Evolutionary conservation across 2,329 filamentous ascomycete genomes (phyloP), one percentile per base, ranked within the genome.

Genomic region (Aureobasidium musti): DNA sequence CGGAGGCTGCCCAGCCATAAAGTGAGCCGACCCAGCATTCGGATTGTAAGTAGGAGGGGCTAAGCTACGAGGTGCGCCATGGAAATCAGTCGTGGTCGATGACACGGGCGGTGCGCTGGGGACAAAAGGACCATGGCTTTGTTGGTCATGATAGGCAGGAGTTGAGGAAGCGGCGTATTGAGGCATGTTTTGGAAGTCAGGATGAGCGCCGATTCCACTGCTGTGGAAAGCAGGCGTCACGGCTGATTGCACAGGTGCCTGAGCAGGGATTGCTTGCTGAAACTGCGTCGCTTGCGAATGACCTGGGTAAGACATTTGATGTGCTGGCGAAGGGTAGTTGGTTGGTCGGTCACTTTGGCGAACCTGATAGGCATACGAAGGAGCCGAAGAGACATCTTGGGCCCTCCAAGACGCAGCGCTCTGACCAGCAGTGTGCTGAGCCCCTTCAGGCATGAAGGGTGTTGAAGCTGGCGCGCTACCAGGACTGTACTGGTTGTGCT

Each of bases 31-130:
- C 28, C 30, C 39, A 17, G 43, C 23, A 19, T 26, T 52, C 2
- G 53, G 8, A 5, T 66, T 66, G 64, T 66, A 66, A 30, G 64
- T 33, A 11, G 64, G 53, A 41, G 64, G 64, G 17, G 64, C 64
- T 10, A 66, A 26, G 14, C 53, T 54, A 33, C 53, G 53, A 41
- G 41, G 64, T 39, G 41, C 39, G 7, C 41, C 63, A 50, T 65
- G 50, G 41, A 56, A 50, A 21, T 54, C 52, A 17, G 52, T 6
- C 13, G 49, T 30, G 14, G 41, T 21, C n/a, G 53, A 66, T n/a
- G 53, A n/a, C 10, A 57, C 64, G 7, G 64, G 50, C 30, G 43
- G 41, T 52, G 52, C 50, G 17, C 52, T 35, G 5, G 41, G 26
- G 23, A 52, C 64, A 35, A 43, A 57, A n/a, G 17, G 13, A 17